Conservation (phyloP, 306 rosid species). For the Biancaea sappan region DNA sequence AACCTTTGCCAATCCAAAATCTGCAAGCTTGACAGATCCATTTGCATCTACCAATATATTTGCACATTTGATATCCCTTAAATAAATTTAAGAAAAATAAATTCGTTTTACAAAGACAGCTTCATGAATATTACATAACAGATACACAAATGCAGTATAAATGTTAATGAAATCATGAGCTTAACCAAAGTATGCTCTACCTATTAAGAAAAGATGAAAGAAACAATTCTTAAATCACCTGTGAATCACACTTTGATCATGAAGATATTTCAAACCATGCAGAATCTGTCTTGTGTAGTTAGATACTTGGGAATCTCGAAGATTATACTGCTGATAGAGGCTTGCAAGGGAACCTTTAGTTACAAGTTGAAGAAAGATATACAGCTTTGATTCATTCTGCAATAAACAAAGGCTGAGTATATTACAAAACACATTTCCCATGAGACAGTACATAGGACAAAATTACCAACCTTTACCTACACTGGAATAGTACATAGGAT, state of each 20-base stretch:
- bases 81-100: constrained; percentile 25
- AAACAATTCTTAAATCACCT: constrained; percentile 54
- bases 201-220: constrained; percentile 16
- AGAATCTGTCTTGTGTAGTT: constrained; percentile 89
- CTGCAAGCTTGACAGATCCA: constrained; percentile 97
- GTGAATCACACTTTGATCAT: constrained; percentile 84
- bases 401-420: constrained; percentile 38
- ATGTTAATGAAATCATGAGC: constrained; percentile 20
- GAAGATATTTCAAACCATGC: constrained; percentile 92
- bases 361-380: constrained; percentile 89
- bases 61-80: constrained; percentile 96
- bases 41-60: constrained; percentile 87
- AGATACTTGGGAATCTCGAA: constrained; percentile 82
- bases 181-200: constrained; percentile 22
- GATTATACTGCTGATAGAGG: constrained; percentile 63
- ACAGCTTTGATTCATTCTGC: constrained; percentile 82
- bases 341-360: constrained; percentile 83
- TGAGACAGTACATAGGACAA: neutral
- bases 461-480: too few relatives aligned
- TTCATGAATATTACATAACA: constrained; percentile 23
- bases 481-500: neutral
- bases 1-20: constrained; percentile 99
- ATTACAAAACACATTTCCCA: constrained; percentile 1
- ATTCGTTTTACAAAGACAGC: constrained; percentile 25
- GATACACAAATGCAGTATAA: constrained; percentile 10